Base-by-base conservation (phyloP, 2,329 filamentous ascomycete genomes). In the Alternaria ventricosa region DNA sequence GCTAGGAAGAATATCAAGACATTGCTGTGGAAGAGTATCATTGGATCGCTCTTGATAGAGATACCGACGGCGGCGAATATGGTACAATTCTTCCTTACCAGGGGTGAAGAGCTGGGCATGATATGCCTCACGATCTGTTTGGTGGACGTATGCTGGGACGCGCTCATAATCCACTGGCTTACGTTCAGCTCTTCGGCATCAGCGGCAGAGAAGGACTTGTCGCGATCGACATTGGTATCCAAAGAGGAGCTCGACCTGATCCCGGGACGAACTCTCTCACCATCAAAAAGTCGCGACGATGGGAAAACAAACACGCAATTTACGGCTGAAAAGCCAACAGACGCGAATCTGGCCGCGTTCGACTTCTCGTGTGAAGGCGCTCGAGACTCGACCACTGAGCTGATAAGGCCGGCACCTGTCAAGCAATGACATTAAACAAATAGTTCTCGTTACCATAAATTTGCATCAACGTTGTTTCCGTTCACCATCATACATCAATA, bases 121-220 rank as follows among this genome's bases (percentile, higher is more conserved):
- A 61, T 81, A 11, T 82, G 80, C 55, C 74, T 79, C 27, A 73
- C 71, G 1, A 69, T 81, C 6, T 82, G 80, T 60, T 75, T 78
- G 7, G 57, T 75, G n/a, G 80, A 82, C 62, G 73, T 70, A 0
- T 68, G 65, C 15, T 73, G 69, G 67, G 69, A 69, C 28, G 59
- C 45, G 5, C 12, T 72, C 9, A 55, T 72, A 4, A 67, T 71
- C 2, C 66, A 72, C 44, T 74, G 71, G 71, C 55, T 74, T 5
- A 68, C 67, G 1, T 69, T 70, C 22, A 66, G 64, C 6, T 63
- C 64, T 2, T 67, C 69, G 6, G 61, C 41, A 2, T 57, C 63
- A 1, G 55, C 43, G 5, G 57, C 64, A 5, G 60, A 70, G 36
- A 66, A 50, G 18, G 58, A 66, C 10, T 23, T 64, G 22, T 49